These are phyloP conservation scores for Gynostemma pentaphyllum DNA, from an alignment of 306 rosid genomes.

Conservation along the genomic window DNA sequence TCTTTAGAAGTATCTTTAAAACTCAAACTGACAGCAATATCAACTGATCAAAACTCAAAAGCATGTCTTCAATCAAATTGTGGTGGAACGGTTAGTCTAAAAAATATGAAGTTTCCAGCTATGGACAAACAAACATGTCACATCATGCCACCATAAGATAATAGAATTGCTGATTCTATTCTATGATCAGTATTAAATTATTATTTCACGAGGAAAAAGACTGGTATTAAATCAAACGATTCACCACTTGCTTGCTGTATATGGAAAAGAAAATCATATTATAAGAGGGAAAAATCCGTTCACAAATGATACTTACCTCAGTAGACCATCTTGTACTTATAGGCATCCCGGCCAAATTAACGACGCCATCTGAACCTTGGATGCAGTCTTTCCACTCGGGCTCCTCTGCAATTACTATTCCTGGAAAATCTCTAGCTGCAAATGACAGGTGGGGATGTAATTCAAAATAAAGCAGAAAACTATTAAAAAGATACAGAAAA, in stretches of 20 bases:
- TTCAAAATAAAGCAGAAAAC: slow-evolving; percentile 13
- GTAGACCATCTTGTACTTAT: slow-evolving; percentile 93
- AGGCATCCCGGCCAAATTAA: slow-evolving; percentile 93
- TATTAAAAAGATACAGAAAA: background rate
- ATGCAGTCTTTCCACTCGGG: slow-evolving; percentile 75
- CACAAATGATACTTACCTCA: slow-evolving; percentile 37
- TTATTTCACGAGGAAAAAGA: background rate
- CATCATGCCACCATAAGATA: background rate
- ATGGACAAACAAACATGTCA: background rate
- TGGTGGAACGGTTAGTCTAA: background rate
- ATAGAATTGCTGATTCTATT: background rate
- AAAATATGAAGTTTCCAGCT: background rate
- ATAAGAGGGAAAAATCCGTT: background rate
- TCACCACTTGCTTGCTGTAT: background rate
- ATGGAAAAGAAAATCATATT: background rate
- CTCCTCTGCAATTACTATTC: slow-evolving; percentile 69
- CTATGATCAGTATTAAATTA: background rate
- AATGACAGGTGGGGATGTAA: slow-evolving; percentile 14
- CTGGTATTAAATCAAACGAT: background rate
- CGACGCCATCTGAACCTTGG: slow-evolving; percentile 72
- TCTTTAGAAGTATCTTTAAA: too few relatives aligned
- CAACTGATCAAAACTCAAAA: background rate
- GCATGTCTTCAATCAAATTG: background rate
- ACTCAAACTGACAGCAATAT: background rate
- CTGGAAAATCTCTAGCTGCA: slow-evolving; percentile 78